phyloP scores from a whole-genome alignment of 2,329 filamentous ascomycete genomes.

The Cladosporium sphaerospermum region DNA sequence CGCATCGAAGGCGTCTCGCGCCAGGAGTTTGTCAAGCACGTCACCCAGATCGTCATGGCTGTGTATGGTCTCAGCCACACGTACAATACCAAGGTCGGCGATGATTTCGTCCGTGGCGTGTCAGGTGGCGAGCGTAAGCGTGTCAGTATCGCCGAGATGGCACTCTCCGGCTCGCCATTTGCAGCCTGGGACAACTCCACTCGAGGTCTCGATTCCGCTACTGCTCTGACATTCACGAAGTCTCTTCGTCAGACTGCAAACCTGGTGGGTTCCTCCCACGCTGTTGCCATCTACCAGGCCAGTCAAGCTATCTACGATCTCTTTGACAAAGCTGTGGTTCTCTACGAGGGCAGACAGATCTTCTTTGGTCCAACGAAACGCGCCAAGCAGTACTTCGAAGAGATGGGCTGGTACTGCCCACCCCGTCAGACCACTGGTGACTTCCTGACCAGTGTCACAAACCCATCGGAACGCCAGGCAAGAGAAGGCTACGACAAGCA shows the following conservation, averaged over 20 bases:
- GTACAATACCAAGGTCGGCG: slow-evolving; percentile 48
- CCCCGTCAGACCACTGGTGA: slow-evolving; percentile 62
- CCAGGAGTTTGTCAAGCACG: slow-evolving; percentile 40
- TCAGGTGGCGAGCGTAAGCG: slow-evolving; percentile 50
- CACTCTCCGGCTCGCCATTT: slow-evolving; percentile 35
- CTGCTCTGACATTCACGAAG: slow-evolving; percentile 53
- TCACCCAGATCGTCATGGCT: slow-evolving; percentile 47
- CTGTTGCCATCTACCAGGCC: slow-evolving; percentile 54
- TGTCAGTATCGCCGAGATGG: slow-evolving; percentile 54
- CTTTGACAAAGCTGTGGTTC: slow-evolving; percentile 68
- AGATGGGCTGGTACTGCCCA: slow-evolving; percentile 63
- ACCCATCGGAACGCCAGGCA: slow-evolving; percentile 53
- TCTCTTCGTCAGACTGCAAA: slow-evolving; percentile 47
- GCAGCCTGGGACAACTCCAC: slow-evolving; percentile 43
- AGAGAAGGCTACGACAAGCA: slow-evolving; percentile 53
- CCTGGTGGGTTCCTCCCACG: slow-evolving; percentile 43
- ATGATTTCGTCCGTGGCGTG: slow-evolving; percentile 56
- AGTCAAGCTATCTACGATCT: slow-evolving; percentile 51
- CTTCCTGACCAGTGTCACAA: slow-evolving; percentile 64
- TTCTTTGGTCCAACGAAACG: slow-evolving; percentile 60
- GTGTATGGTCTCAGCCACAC: slow-evolving; percentile 52
- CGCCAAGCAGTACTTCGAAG: slow-evolving; percentile 61
- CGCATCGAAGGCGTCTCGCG: slow-evolving; percentile 33
- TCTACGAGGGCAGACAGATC: slow-evolving; percentile 73
- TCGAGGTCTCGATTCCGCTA: slow-evolving; percentile 50